phyloP scores from a whole-genome alignment of 2,329 filamentous ascomycete genomes.

The Sporothrix pseudoabietina region DNA sequence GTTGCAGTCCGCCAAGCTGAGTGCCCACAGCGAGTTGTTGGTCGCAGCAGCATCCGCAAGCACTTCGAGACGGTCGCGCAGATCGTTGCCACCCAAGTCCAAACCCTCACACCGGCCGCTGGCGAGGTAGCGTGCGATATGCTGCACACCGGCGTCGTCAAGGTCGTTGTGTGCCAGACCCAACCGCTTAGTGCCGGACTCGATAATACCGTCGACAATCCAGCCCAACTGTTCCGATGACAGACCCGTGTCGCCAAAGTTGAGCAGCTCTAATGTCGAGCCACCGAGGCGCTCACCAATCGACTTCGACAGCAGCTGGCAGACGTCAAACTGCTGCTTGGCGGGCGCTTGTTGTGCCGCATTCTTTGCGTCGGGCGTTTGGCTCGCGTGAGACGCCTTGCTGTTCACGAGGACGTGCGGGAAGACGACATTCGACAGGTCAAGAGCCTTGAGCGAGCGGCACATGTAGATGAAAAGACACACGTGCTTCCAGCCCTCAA shows the following conservation, averaged over 20 bases:
- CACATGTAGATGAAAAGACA: conserved; percentile 89
- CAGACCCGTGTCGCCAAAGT: conserved; percentile 77
- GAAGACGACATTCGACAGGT: conserved; percentile 83
- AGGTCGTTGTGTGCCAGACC: conserved; percentile 83
- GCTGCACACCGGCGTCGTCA: conserved; percentile 69
- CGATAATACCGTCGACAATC: conserved; percentile 79
- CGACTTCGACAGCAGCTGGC: conserved; percentile 70
- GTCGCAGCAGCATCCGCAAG: conserved; percentile 57
- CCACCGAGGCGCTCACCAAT: conserved; percentile 77
- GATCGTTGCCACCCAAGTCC: conserved; percentile 83
- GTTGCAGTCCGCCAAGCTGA: conserved; percentile 85
- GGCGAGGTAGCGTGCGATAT: conserved; percentile 75
- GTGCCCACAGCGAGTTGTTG: conserved; percentile 68
- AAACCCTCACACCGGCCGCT: conserved; percentile 81
- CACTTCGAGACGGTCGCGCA: conserved; percentile 57
- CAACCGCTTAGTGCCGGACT: conserved; percentile 75
- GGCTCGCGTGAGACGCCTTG: conserved; percentile 6
- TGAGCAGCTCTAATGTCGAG: conserved; percentile 75
- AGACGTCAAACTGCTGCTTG: conserved; percentile 52
- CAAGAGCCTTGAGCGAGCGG: conserved; percentile 79
- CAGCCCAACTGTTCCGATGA: conserved; percentile 69
- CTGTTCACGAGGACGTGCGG: conserved; percentile 47
- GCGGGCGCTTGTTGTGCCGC: conserved; percentile 33
- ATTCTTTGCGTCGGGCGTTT: not conserved
- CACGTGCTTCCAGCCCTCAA: conserved; percentile 88